Evolutionary conservation across 2,329 filamentous ascomycete species (phyloP).

Genomic region (Fusarium secorum): DNA sequence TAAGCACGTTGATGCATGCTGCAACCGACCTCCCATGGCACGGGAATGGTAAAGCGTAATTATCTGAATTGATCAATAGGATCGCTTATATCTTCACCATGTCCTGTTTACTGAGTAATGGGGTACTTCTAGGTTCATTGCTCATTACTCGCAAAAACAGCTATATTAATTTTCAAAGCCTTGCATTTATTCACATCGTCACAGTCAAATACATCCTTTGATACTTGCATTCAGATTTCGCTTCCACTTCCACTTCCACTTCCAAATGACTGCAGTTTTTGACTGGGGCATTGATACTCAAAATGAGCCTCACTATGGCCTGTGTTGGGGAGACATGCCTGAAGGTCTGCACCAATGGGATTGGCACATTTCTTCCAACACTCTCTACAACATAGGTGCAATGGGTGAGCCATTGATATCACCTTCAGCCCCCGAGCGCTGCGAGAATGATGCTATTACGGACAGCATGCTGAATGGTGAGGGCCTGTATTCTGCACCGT

Average conservation of each 20-base stretch:
- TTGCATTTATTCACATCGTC: background rate
- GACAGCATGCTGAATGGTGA: background rate
- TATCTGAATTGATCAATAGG: background rate
- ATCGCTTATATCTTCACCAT: background rate
- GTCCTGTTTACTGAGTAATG: background rate
- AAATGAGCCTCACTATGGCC: background rate
- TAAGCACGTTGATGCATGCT: background rate
- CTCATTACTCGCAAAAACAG: background rate
- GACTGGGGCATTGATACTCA: background rate
- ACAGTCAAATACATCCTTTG: background rate
- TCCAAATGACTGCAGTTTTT: background rate
- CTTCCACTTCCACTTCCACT: too few relatives aligned
- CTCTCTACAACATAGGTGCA: background rate
- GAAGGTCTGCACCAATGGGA: background rate
- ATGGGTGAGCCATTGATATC: background rate
- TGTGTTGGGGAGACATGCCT: background rate
- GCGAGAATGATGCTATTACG: background rate
- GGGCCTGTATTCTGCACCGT: too few relatives aligned
- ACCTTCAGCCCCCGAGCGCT: background rate
- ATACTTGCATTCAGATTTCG: too few relatives aligned
- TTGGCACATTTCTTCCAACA: background rate
- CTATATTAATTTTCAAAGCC: too few relatives aligned
- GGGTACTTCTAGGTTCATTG: background rate
- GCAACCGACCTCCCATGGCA: background rate
- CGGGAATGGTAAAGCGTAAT: background rate